These are phyloP conservation scores for Thamnidium elegans DNA, from an alignment of 192 early-diverging fungal genomes.

Conservation along the genomic window DNA sequence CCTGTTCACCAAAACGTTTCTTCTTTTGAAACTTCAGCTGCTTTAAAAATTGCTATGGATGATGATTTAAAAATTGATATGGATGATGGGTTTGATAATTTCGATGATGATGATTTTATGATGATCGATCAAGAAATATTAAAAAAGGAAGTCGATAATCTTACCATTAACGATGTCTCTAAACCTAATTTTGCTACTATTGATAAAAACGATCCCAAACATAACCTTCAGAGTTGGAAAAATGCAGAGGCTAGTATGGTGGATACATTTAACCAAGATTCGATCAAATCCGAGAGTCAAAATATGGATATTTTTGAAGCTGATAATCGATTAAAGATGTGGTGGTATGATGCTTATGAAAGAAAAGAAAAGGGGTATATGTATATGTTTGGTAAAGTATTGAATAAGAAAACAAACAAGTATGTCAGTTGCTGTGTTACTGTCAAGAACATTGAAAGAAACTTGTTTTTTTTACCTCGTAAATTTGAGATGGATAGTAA, in stretches of 20 bases:
- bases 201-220: not conserved
- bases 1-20: no score
- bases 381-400: conserved; percentile 89
- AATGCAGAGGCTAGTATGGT: not conserved
- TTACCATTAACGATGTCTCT: not conserved
- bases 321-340: conserved; percentile 62
- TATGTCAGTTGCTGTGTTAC: conserved; percentile 81
- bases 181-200: not conserved
- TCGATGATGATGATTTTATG: not conserved
- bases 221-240: conserved; percentile 3
- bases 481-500: conserved; percentile 48
- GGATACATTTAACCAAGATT: not conserved
- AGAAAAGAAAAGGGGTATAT: conserved; percentile 61
- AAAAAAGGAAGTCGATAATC: not conserved
- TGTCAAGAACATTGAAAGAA: conserved; percentile 79
- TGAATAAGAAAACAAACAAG: conserved; percentile 45
- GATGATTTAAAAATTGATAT: conserved; percentile 1
- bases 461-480: conserved; percentile 91
- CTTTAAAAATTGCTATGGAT: not conserved
- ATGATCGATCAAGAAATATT: not conserved
- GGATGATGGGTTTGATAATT: conserved; percentile 8
- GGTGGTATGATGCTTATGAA: conserved; percentile 93
- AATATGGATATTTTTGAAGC: conserved; percentile 14
- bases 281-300: not conserved
- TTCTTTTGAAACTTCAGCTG: not conserved